A percentile compares a stretch with the other conserved stretches of the same genome.
phyloP scores from a whole-genome alignment of 2,329 filamentous ascomycete species.

The Pseudogymnoascus sp. region DNA sequence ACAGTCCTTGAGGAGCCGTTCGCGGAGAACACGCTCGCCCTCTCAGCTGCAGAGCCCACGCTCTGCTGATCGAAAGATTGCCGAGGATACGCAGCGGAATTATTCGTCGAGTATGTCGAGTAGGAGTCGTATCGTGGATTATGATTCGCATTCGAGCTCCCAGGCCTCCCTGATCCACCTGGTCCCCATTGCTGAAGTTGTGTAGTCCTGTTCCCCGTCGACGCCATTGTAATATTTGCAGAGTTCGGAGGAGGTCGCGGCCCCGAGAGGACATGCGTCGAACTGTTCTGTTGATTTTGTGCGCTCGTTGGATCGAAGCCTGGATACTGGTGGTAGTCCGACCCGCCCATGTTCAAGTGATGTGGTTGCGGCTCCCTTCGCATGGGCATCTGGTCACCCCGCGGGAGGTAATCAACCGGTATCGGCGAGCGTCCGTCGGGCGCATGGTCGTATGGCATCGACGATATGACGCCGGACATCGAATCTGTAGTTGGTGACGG shows the following conservation, averaged over 20 bases:
- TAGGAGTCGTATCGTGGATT: conserved; percentile 60
- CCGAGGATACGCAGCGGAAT: conserved; percentile 26
- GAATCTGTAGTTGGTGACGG: conserved; percentile 53
- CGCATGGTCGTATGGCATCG: conserved; percentile 77
- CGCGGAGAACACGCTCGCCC: conserved; percentile 49
- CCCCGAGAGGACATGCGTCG: conserved; percentile 49
- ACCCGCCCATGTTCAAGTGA: conserved; percentile 69
- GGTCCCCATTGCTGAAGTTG: conserved; percentile 74
- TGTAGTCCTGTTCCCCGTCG: conserved; percentile 59
- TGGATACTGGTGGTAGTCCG: conserved; percentile 87
- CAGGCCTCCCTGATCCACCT: conserved; percentile 46
- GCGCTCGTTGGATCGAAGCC: conserved; percentile 51
- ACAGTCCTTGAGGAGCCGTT: conserved; percentile 46
- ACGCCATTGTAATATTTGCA: conserved; percentile 63
- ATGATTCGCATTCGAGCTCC: conserved; percentile 44
- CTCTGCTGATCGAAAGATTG: conserved; percentile 59
- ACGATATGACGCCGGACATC: conserved; percentile 75
- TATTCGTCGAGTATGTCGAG: conserved; percentile 31
- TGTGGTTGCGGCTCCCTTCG: conserved; percentile 72
- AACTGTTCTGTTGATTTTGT: conserved; percentile 40
- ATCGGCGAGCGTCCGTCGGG: conserved; percentile 63
- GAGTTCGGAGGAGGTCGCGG: conserved; percentile 49
- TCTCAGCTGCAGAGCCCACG: conserved; percentile 54
- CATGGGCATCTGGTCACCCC: conserved; percentile 53
- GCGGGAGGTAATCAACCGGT: conserved; percentile 65